A percentile compares a stretch with the other conserved stretches of the same genome.
These are phyloP conservation scores for Spergularia azorica DNA, from an alignment of 179 eudicot species.

Conservation along the genomic window DNA sequence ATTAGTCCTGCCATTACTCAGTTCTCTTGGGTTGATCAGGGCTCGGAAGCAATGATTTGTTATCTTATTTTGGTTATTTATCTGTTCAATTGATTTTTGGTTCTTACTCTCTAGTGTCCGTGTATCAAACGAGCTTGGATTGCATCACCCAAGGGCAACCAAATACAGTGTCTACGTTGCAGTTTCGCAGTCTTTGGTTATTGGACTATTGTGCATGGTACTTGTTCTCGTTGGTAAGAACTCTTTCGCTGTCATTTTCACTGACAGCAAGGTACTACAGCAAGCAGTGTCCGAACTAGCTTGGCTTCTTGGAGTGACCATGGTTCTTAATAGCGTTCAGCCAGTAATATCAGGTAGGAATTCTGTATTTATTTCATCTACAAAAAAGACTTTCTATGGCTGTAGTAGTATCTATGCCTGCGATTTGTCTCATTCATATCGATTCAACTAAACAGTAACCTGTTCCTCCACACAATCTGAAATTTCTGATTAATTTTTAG, in stretches of 20 bases:
- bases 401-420: background rate
- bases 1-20: background rate
- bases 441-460: no score
- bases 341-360: slow-evolving; percentile 83
- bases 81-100: background rate
- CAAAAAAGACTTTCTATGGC: background rate
- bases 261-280: slow-evolving; percentile 62
- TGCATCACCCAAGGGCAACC: slow-evolving; percentile 83
- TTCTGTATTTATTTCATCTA: background rate
- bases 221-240: slow-evolving; percentile 44
- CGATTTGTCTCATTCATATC: background rate
- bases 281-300: slow-evolving; percentile 70
- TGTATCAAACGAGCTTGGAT: slow-evolving; percentile 87
- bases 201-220: slow-evolving; percentile 55
- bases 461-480: background rate
- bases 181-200: slow-evolving; percentile 56
- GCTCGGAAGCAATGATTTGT: background rate
- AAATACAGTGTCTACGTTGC: slow-evolving; percentile 66
- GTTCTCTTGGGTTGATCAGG: background rate
- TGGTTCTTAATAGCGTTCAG: slow-evolving; percentile 89
- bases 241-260: slow-evolving; percentile 64
- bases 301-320: slow-evolving; percentile 72
- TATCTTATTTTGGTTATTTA: background rate
- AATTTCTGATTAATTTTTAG: slow-evolving; percentile 29
- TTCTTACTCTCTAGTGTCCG: slow-evolving; percentile 49